Base-by-base conservation (phyloP, 208 protist genomes). In the Porcisia hertigi region DNA sequence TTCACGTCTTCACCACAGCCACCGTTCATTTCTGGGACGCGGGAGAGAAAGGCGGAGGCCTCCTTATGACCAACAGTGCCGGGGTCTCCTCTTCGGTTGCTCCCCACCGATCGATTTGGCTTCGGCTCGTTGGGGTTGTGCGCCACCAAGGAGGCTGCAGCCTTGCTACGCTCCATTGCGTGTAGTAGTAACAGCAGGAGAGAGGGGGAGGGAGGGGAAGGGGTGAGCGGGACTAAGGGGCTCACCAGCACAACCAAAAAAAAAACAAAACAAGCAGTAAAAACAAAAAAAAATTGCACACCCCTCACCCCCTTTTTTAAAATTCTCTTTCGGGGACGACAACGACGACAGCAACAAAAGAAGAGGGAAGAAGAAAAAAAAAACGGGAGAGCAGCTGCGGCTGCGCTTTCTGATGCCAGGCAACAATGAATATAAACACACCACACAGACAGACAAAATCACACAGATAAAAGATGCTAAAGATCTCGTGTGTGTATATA, bases 111-210 rank as follows among this genome's bases (percentile, higher is more conserved):
- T 45, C 71, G 76, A 1, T n/a, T 49, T 5, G 53, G 62, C 36
- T 72, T 81, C 11, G 71, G 53, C 34, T 72, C 76, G n/a, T 73
- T 71, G 64, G 75, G 66, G 62, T 71, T 81, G 16, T 62, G 76
- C 62, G 76, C 63, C 34, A 39, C 43, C 69, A 70, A 34, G 4
- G 59, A 60, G n/a, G 71, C 41, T 11, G 71, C 25, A 39, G 54
- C n/a, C 20, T 71, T 58, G 41, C 58, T 72, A 23, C 71, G 76
- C 62, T 76, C 75, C 76, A 81, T 81, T n/a, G 9, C 8, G 36
- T 12, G 62, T 65, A 0, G 59, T 64, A 41, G 14, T 8, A 64
- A 14, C 47, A 5, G 8, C 5, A 18, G 59, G 39, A 12, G 34
- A 36, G 59, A 62, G 57, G n/a, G 9, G 25, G 0, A 30, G 30